Evolutionary conservation across 1,284 basidiomycete species (phyloP).

Genomic region (Athelia psychrophila): DNA sequence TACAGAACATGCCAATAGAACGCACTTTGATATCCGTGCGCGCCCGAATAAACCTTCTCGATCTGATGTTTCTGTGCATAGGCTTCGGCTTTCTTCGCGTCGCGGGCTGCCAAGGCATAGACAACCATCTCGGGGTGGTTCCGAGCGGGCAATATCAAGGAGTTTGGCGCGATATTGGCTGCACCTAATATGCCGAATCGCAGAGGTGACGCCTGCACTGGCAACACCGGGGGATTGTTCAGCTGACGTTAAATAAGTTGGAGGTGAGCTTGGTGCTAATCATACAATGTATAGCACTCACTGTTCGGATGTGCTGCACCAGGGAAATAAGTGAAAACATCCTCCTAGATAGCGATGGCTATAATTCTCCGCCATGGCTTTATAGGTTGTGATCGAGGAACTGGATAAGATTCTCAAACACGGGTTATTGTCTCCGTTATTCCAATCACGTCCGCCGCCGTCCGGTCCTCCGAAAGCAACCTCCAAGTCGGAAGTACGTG

Average conservation of each 20-base stretch:
- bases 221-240: neutral
- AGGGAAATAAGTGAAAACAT: neutral
- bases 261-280: too few species aligned
- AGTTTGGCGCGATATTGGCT: slow-evolving; percentile 59
- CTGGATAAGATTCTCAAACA: too few species aligned
- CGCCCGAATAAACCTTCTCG: slow-evolving; percentile 49
- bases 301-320: neutral
- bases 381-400: too few species aligned
- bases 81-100: slow-evolving; percentile 40
- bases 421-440: too few species aligned
- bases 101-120: slow-evolving; percentile 62
- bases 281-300: too few species aligned
- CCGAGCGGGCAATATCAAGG: slow-evolving; percentile 51
- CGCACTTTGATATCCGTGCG: slow-evolving; percentile 51
- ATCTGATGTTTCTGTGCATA: slow-evolving; percentile 60
- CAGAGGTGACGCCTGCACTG: slow-evolving; percentile 24
- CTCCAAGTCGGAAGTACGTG: too few species aligned
- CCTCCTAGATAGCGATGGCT: too few species aligned
- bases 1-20: too few species aligned
- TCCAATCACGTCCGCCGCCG: too few species aligned
- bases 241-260: neutral
- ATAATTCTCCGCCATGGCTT: too few species aligned
- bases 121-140: slow-evolving; percentile 60
- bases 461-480: too few species aligned
- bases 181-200: slow-evolving; percentile 64